Evolutionary conservation across 169 alveolate species (phyloP).

Genomic region (Neospora caninum): DNA sequence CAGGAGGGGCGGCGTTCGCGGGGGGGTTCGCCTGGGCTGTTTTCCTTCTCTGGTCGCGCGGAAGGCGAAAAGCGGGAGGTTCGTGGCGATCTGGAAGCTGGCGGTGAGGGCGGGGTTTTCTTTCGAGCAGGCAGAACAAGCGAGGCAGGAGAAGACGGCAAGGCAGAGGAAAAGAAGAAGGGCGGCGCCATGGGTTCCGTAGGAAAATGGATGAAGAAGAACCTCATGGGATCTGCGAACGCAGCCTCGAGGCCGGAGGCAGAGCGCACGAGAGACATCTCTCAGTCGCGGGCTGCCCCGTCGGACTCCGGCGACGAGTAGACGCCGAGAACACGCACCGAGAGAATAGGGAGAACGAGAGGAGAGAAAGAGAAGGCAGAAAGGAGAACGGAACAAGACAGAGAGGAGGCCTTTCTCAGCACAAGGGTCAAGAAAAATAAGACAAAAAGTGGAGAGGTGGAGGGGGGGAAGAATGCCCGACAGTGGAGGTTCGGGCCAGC

Average conservation of each 20-base stretch:
- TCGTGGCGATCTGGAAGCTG: not conserved
- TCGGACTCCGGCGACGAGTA: no score
- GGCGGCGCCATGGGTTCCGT: not conserved
- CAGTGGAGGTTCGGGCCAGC: no score
- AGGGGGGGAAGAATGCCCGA: no score
- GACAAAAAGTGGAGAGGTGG: no score
- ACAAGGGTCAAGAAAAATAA: no score
- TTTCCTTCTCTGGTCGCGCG: not conserved
- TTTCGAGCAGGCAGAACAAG: not conserved
- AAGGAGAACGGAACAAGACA: no score
- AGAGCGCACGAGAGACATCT: not conserved
- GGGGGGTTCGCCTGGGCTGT: not conserved
- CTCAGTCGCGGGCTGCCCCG: no score
- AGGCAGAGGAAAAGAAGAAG: not conserved
- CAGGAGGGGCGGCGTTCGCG: not conserved
- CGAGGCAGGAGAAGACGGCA: not conserved
- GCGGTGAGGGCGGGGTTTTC: not conserved
- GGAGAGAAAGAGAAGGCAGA: no score
- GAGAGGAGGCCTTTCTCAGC: no score
- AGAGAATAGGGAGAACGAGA: no score
- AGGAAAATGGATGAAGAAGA: not conserved
- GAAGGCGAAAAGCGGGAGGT: not conserved
- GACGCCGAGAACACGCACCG: no score
- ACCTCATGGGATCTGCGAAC: not conserved
- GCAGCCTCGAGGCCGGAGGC: not conserved